A percentile compares a stretch with the other conserved stretches of the same genome.
Evolutionary conservation across 129 eudicot genomes (phyloP).

Genomic region (Ambrosia artemisiifolia): DNA sequence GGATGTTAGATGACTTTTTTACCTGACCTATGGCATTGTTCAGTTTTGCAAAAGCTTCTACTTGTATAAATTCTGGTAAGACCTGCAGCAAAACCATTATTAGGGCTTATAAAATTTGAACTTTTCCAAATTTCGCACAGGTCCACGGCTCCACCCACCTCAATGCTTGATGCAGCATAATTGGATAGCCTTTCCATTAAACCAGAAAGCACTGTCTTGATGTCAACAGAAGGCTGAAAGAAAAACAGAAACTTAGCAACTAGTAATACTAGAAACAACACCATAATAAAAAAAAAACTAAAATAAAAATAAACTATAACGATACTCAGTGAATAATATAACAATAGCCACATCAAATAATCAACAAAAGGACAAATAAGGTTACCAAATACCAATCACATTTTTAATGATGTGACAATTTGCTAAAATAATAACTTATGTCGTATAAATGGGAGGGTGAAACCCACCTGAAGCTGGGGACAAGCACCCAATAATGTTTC

Average conservation of each 20-base stretch:
- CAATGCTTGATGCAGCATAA: constrained; percentile 92
- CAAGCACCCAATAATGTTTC: constrained; percentile 84
- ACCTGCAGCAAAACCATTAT: constrained; percentile 66
- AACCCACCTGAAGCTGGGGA: constrained; percentile 96
- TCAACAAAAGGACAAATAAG: not conserved
- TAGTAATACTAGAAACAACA: constrained; percentile 10
- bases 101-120: constrained; percentile 14
- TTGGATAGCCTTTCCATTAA: constrained; percentile 94
- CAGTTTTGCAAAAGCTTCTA: constrained; percentile 91
- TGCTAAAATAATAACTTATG: not conserved
- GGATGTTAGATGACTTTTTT: constrained; percentile 23
- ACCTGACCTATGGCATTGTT: constrained; percentile 92
- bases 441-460: not conserved
- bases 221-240: constrained; percentile 81
- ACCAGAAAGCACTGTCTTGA: constrained; percentile 86
- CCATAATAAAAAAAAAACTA: not conserved
- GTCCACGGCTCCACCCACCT: constrained; percentile 50
- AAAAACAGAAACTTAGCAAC: constrained; percentile 5
- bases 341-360: constrained; percentile 9
- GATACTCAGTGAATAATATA: constrained; percentile 3
- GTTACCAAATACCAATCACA: not conserved
- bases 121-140: constrained; percentile 1
- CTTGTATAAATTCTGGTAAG: constrained; percentile 89
- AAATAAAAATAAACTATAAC: not conserved
- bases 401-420: not conserved